Conservation (phyloP, 2,329 filamentous ascomycete species). For the Laburnicola sp. region DNA sequence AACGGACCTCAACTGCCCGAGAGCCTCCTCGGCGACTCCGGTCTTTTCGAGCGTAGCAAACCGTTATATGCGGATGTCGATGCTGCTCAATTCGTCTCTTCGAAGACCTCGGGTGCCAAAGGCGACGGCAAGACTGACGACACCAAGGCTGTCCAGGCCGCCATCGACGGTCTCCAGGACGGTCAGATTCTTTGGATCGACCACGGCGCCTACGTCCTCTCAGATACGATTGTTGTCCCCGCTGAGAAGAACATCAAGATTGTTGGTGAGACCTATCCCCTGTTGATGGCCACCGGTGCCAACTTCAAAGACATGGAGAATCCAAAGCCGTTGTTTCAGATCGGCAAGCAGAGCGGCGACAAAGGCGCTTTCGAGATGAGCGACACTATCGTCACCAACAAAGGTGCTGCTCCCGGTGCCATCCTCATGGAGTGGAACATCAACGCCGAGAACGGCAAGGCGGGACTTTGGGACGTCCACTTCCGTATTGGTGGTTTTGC, state of each 20-base stretch:
- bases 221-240: slow-evolving; percentile 62
- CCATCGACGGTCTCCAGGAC: slow-evolving; percentile 68
- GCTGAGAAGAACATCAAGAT: slow-evolving; percentile 74
- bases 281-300: slow-evolving; percentile 79
- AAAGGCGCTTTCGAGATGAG: slow-evolving; percentile 82
- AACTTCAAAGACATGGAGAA: slow-evolving; percentile 74
- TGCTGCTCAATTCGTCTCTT: slow-evolving; percentile 74
- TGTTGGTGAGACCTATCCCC: slow-evolving; percentile 86
- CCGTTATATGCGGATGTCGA: slow-evolving; percentile 78
- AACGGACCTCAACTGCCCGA: slow-evolving; percentile 64
- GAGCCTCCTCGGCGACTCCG: slow-evolving; percentile 64
- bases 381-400: slow-evolving; percentile 83
- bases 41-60: slow-evolving; percentile 79
- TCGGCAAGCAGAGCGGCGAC: slow-evolving; percentile 73
- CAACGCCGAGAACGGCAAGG: slow-evolving; percentile 65
- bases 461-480: slow-evolving; percentile 94
- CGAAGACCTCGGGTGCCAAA: slow-evolving; percentile 79
- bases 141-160: slow-evolving; percentile 77
- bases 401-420: slow-evolving; percentile 80
- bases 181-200: slow-evolving; percentile 67
- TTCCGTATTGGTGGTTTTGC: slow-evolving; percentile 86
- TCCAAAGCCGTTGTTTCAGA: slow-evolving; percentile 81
- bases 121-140: slow-evolving; percentile 89
- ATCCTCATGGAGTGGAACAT: slow-evolving; percentile 94
- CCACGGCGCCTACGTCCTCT: slow-evolving; percentile 65